A percentile compares a stretch with the other conserved stretches of the same genome.
Conservation (phyloP, 192 early-diverging fungal genomes). For the Lunasporangiospora selenospora region DNA sequence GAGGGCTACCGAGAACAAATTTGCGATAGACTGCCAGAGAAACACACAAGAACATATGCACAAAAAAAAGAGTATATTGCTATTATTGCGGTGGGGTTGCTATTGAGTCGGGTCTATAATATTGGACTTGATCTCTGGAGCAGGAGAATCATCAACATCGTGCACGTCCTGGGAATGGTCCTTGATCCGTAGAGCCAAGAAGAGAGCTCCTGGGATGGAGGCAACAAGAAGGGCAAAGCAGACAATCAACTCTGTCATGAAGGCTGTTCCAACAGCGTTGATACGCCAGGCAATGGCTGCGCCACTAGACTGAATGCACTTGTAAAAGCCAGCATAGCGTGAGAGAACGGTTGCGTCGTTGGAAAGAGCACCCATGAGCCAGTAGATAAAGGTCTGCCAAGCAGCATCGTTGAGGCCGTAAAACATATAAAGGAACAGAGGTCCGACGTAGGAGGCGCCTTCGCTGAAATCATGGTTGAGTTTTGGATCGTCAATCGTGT, state of each 20-base stretch:
- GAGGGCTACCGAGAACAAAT: no score
- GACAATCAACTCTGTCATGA: constrained; percentile 35
- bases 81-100: no score
- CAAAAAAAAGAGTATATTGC: no score
- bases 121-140: no score
- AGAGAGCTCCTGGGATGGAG: constrained; percentile 30
- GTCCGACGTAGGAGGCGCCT: constrained; percentile 54
- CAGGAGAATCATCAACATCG: no score
- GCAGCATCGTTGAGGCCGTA: constrained; percentile 83
- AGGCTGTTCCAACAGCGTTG: constrained; percentile 49
- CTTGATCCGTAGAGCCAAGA: constrained; percentile 32
- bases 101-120: no score
- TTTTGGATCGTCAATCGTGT: constrained; percentile 17
- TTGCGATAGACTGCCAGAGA: no score
- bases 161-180: constrained; percentile 7
- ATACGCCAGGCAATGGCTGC: constrained; percentile 72
- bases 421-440: constrained; percentile 71
- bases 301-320: constrained; percentile 83
- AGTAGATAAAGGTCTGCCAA: constrained; percentile 77
- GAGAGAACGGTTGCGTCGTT: constrained; percentile 76
- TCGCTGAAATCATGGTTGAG: constrained; percentile 52
- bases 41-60: no score
- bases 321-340: constrained; percentile 86
- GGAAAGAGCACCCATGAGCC: constrained; percentile 82
- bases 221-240: constrained; percentile 33